Percentiles rank a stretch among this genome's conserved stretches.
Evolutionary conservation across 371 early-diverging fungal genomes (phyloP).

Genomic region (Zychaea mexicana): DNA sequence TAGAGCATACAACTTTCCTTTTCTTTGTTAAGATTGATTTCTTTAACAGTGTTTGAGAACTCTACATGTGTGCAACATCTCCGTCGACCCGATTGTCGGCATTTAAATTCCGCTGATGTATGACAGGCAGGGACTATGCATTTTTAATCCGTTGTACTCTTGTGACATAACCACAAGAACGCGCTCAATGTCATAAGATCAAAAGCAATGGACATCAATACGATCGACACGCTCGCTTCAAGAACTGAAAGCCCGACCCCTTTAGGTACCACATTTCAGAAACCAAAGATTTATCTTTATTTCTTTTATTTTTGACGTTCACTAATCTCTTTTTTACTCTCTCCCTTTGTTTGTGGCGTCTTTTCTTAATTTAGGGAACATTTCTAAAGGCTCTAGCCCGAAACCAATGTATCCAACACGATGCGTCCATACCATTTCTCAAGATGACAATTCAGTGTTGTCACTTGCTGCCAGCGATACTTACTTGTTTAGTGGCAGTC

Average conservation of each 20-base stretch:
- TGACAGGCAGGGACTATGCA: neutral
- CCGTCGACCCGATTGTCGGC: too few species aligned
- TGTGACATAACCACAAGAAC: neutral
- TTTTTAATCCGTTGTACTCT: neutral
- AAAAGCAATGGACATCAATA: conserved; percentile 5
- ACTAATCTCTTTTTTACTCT: neutral
- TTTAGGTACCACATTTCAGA: neutral
- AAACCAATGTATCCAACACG: conserved; percentile 33
- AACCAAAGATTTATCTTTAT: neutral
- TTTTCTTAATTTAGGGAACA: conserved; percentile 22
- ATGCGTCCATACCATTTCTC: conserved; percentile 63
- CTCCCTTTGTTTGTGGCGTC: neutral
- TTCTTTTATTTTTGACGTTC: neutral
- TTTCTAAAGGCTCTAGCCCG: conserved; percentile 21
- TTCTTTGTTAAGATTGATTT: too few species aligned
- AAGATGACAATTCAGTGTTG: conserved; percentile 69
- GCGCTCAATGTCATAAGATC: conserved; percentile 5
- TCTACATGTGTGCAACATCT: neutral
- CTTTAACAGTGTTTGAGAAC: too few species aligned
- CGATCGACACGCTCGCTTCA: conserved; percentile 12
- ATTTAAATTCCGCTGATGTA: neutral
- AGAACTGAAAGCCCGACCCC: conserved; percentile 19
- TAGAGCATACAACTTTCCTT: too few species aligned
- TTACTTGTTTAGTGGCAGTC: conserved; percentile 75
- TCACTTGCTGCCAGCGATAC: conserved; percentile 62